Evolutionary conservation across 164 flowering plant species (phyloP).

Genomic region (Akebia trifoliata): DNA sequence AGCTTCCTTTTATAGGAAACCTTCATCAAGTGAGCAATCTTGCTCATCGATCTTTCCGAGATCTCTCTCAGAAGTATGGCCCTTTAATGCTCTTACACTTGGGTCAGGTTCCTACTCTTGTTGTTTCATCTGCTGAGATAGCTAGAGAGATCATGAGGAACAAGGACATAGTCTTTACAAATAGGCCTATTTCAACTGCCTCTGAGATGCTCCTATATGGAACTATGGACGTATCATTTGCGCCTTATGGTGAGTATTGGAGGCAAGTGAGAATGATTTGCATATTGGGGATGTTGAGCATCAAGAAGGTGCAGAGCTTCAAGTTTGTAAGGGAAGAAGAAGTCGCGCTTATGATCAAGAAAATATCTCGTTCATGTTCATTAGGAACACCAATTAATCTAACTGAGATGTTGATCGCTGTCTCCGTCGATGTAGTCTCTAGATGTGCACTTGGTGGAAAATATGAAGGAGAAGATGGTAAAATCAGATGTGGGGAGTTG

Average conservation of each 20-base stretch:
- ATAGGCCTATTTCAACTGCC: slow-evolving; percentile 8
- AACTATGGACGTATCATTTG: slow-evolving; percentile 8
- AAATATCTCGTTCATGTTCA: slow-evolving; percentile 3
- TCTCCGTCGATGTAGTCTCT: too few species aligned
- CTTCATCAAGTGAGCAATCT: slow-evolving; percentile 12
- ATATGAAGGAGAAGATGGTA: too few species aligned
- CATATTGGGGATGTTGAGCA: slow-evolving; percentile 20
- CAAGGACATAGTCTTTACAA: slow-evolving; percentile 19
- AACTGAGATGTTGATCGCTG: too few species aligned
- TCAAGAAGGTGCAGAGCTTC: slow-evolving; percentile 24
- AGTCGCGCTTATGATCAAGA: slow-evolving; percentile 9
- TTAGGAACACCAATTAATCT: too few species aligned
- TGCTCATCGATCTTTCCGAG: slow-evolving; percentile 1
- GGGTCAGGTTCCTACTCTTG: background rate
- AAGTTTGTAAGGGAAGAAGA: slow-evolving; percentile 19
- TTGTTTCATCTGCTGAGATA: slow-evolving; percentile 2
- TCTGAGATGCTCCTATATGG: slow-evolving; percentile 15
- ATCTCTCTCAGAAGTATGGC: slow-evolving; percentile 9
- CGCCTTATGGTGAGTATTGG: slow-evolving; percentile 35
- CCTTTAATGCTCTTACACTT: background rate
- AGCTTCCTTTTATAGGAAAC: slow-evolving; percentile 14
- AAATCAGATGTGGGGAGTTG: background rate
- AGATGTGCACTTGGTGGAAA: too few species aligned
- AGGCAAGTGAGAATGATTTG: slow-evolving; percentile 22
- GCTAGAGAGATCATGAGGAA: slow-evolving; percentile 17